Evolutionary conservation across 176 grass and related monocot species (phyloP).

Genomic region (Phoenix dactylifera): DNA sequence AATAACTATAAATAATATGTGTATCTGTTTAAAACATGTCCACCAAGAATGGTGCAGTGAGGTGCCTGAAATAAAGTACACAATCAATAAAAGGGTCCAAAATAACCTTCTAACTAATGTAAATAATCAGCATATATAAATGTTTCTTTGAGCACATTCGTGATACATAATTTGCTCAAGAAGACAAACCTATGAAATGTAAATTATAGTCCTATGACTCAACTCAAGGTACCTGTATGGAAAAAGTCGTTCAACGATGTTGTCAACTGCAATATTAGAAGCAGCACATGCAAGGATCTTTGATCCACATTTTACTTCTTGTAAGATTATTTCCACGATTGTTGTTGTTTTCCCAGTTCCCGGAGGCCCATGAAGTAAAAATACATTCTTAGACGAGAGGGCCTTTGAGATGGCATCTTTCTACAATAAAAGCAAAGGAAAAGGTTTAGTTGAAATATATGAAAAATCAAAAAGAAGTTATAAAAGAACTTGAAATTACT

Average conservation of each 20-base stretch:
- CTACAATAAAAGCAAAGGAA: constrained; percentile 29
- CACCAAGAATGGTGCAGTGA: no score
- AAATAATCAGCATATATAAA: no score
- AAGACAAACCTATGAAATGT: background rate
- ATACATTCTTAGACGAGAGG: constrained; percentile 79
- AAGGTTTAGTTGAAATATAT: constrained; percentile 6
- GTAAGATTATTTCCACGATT: constrained; percentile 88
- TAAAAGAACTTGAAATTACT: background rate
- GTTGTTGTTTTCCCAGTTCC: constrained; percentile 98
- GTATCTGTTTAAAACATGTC: no score
- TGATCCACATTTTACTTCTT: constrained; percentile 89
- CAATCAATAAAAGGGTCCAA: no score
- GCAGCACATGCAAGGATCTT: constrained; percentile 97
- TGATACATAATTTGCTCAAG: background rate
- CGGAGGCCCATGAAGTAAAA: constrained; percentile 97
- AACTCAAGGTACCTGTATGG: constrained; percentile 47
- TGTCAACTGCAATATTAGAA: constrained; percentile 99
- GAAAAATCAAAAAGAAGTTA: background rate
- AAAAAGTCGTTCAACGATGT: constrained; percentile 93
- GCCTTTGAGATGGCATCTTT: constrained; percentile 87
- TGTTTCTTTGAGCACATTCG: no score
- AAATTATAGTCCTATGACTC: background rate
- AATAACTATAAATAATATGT: no score
- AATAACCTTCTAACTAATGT: no score
- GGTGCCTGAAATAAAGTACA: no score